Evolutionary conservation across 805 yeast genomes (phyloP).

Genomic region (Metschnikowia gelsemii): DNA sequence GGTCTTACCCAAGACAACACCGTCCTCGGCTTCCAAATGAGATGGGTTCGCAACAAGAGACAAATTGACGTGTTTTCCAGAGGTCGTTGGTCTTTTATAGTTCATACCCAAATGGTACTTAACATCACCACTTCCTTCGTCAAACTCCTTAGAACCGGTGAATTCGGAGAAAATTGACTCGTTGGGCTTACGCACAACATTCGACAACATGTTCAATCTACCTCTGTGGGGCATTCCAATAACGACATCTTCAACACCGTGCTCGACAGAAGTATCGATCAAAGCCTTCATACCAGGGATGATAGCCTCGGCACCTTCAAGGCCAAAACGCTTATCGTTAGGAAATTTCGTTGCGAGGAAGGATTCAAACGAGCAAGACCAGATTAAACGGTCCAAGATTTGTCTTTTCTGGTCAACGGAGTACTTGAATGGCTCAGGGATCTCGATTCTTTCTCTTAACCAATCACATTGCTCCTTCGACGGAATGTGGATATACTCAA

Average conservation of each 20-base stretch:
- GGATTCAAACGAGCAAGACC: slow-evolving; percentile 93
- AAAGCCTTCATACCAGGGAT: slow-evolving; percentile 96
- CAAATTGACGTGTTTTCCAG: slow-evolving; percentile 93
- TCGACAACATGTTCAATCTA: slow-evolving; percentile 94
- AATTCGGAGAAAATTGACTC: slow-evolving; percentile 97
- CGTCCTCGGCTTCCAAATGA: slow-evolving; percentile 98
- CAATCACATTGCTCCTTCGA: slow-evolving; percentile 95
- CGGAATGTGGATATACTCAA: slow-evolving; percentile 95
- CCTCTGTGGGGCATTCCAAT: slow-evolving; percentile 99
- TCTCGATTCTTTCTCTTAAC: slow-evolving; percentile 95
- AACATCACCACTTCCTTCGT: slow-evolving; percentile 98
- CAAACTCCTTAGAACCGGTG: slow-evolving; percentile 83
- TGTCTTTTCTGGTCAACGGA: slow-evolving; percentile 90
- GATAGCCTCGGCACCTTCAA: slow-evolving; percentile 97
- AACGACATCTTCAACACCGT: slow-evolving; percentile 92
- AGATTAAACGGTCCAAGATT: slow-evolving; percentile 90
- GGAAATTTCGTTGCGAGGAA: slow-evolving; percentile 96
- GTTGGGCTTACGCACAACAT: slow-evolving; percentile 97
- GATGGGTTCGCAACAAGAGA: slow-evolving; percentile 98
- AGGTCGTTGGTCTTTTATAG: slow-evolving; percentile 97
- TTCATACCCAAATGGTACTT: slow-evolving; percentile 99
- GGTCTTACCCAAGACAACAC: slow-evolving; percentile 96
- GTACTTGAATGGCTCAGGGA: slow-evolving; percentile 82
- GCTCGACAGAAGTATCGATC: slow-evolving; percentile 88
- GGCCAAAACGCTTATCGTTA: slow-evolving; percentile 96